Percentiles rank a stretch among this genome's conserved stretches.
phyloP scores from a whole-genome alignment of 1,284 basidiomycete species.

The Ustilago bromivora region DNA sequence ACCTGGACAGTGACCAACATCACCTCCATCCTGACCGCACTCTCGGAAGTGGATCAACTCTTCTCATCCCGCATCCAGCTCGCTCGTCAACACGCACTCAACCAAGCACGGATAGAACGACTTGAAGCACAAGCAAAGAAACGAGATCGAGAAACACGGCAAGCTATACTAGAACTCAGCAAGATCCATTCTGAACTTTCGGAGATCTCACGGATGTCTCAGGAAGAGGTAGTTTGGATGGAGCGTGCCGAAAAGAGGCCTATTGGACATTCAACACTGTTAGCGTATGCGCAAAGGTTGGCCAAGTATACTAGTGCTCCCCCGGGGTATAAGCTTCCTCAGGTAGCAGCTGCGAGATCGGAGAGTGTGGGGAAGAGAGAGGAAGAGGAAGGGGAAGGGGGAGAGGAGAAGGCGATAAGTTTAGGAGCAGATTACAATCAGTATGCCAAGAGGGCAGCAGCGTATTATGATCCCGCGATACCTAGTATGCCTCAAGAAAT shows the following conservation, averaged over 20 bases:
- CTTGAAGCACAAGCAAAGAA: slow-evolving; percentile 34
- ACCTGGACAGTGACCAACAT: slow-evolving; percentile 25
- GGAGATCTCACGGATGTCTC: slow-evolving; percentile 38
- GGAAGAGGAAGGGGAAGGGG: slow-evolving; percentile 3
- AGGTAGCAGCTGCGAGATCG: slow-evolving; percentile 6
- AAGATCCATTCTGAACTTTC: slow-evolving; percentile 45
- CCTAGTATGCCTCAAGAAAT: slow-evolving; percentile 61
- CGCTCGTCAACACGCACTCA: slow-evolving; percentile 47
- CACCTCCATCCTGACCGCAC: slow-evolving; percentile 19
- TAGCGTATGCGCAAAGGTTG: slow-evolving; percentile 56
- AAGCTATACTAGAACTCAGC: slow-evolving; percentile 42
- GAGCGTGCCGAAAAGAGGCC: slow-evolving; percentile 46
- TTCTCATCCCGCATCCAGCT: slow-evolving; percentile 28
- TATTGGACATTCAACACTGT: slow-evolving; percentile 31
- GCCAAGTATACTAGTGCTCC: slow-evolving; percentile 58
- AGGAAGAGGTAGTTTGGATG: slow-evolving; percentile 37
- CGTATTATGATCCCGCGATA: slow-evolving; percentile 61
- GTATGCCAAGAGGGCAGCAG: slow-evolving; percentile 51
- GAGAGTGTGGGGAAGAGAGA: not conserved
- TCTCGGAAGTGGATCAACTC: slow-evolving; percentile 32
- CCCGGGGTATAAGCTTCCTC: slow-evolving; percentile 52
- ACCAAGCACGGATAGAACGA: slow-evolving; percentile 37
- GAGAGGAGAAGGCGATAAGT: slow-evolving; percentile 12
- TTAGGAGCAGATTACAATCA: slow-evolving; percentile 57
- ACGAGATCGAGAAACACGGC: slow-evolving; percentile 38